Percentiles rank a stretch among this genome's conserved stretches.
These are phyloP conservation scores for Diaporthe vexans DNA, from an alignment of 2,329 filamentous ascomycete species.

Conservation along the genomic window DNA sequence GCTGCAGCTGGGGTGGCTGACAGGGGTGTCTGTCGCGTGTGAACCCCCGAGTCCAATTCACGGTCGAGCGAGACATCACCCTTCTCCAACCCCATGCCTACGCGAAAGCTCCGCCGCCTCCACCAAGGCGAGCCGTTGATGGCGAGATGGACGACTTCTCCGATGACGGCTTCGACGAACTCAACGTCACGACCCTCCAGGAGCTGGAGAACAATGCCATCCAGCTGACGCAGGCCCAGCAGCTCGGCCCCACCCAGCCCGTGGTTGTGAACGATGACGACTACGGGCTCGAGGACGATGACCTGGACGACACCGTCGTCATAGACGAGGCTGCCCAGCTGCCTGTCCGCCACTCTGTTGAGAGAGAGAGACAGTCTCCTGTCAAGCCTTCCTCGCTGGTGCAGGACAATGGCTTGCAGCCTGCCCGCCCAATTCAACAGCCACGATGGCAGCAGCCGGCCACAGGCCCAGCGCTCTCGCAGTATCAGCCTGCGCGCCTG, in stretches of 20 bases:
- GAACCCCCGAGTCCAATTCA: neutral
- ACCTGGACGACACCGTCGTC: conserved; percentile 71
- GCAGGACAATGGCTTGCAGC: conserved; percentile 29
- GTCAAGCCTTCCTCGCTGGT: conserved; percentile 47
- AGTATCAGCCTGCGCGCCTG: conserved; percentile 25
- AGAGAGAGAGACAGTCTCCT: conserved; percentile 55
- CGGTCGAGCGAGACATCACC: neutral
- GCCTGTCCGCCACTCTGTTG: conserved; percentile 53
- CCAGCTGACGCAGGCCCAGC: conserved; percentile 68
- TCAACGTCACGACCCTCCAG: conserved; percentile 69
- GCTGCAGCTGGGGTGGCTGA: neutral
- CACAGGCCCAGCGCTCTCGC: conserved; percentile 38
- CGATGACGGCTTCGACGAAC: conserved; percentile 74
- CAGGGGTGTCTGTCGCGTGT: conserved; percentile 27
- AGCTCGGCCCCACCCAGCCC: conserved; percentile 47
- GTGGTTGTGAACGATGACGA: conserved; percentile 49
- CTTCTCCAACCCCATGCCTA: neutral
- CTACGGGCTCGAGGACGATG: conserved; percentile 67
- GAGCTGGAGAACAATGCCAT: conserved; percentile 76
- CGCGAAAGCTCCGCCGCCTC: neutral
- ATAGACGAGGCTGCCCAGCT: conserved; percentile 61
- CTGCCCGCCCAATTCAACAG: conserved; percentile 33
- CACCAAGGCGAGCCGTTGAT: conserved; percentile 21
- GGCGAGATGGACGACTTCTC: conserved; percentile 70
- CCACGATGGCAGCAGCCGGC: conserved; percentile 40